Base-by-base conservation (phyloP, 257 asterid species). In the Henckelia pumila region DNA sequence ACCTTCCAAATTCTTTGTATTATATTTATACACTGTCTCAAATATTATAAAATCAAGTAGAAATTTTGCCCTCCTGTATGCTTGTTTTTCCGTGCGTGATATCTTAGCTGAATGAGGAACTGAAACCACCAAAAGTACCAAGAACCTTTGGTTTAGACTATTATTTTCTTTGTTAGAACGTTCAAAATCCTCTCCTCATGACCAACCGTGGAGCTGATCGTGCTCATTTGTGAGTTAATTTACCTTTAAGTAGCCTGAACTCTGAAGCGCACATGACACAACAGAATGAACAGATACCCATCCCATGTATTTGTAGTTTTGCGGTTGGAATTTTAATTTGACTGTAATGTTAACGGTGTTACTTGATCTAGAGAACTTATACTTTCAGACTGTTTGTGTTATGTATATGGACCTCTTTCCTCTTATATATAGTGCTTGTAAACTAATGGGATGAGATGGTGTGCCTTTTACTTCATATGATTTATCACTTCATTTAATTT, bases 331-430 rank as follows among this genome's bases (percentile, higher is more conserved):
- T 70, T 55, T 32, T 58, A 55, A 52, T 50, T 47, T 40, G 63
- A 37, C 52, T 57, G 17, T 68, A 29, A 56, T 26, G 21, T 37
- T 47, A 55, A 13, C 59, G 9, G 69, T 23, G 26, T 33, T 56
- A 17, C 17, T 37, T 16, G 53, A 44, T 44, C 6, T 7, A 44
- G 9, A 20, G 29, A 50, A 56, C 61, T 47, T 68, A 33, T 13
- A 16, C 26, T 47, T 61, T 21, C 24, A 37, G 25, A 26, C 14
- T 50, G 44, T 59, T 72, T 19, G 26, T 47, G 47, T 35, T 35
- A 10, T 67, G 4, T 50, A 3, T 53, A 33, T 23, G 40, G 64
- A 20, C 70, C 19, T 62, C 58, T 26, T 71, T 26, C 49, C 76
- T 6, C 40, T 23, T 26, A 13, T 22, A 33, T 24, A 20, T 16